These are phyloP conservation scores for Pleurotus pulmonarius DNA, from an alignment of 768 basidiomycete genomes.

Conservation along the genomic window DNA sequence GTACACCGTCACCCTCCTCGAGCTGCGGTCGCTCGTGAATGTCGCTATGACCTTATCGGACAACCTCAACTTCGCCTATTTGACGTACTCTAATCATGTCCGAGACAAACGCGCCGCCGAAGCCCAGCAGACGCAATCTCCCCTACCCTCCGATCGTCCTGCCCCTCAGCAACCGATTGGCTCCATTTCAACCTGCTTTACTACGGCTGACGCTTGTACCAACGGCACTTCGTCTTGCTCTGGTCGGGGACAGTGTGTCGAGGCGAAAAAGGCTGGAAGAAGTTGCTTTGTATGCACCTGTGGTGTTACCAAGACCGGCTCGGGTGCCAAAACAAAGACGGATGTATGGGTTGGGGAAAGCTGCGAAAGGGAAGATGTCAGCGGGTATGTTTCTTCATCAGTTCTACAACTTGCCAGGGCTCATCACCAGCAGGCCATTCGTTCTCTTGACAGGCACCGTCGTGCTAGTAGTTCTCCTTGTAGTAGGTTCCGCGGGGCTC, in stretches of 20 bases:
- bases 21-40: slow-evolving; percentile 47
- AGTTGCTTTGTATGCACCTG: slow-evolving; percentile 56
- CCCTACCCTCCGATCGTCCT: slow-evolving; percentile 38
- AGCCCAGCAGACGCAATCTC: slow-evolving; percentile 41
- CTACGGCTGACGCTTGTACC: slow-evolving; percentile 47
- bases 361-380: slow-evolving; percentile 79
- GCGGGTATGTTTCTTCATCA: slow-evolving; percentile 51
- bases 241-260: slow-evolving; percentile 63
- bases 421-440: slow-evolving; percentile 51
- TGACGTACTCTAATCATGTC: slow-evolving; percentile 36
- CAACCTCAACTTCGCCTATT: slow-evolving; percentile 45
- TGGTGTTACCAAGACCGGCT: slow-evolving; percentile 41
- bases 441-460: slow-evolving; percentile 69
- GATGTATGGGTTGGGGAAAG: slow-evolving; percentile 71
- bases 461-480: slow-evolving; percentile 58
- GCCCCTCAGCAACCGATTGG: slow-evolving; percentile 52
- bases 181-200: slow-evolving; percentile 60
- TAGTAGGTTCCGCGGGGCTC: slow-evolving; percentile 64
- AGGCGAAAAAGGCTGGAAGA: slow-evolving; percentile 55
- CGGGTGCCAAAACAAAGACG: slow-evolving; percentile 48
- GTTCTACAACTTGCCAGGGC: neutral
- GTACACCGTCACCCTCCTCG: slow-evolving; percentile 42
- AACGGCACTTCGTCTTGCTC: slow-evolving; percentile 67
- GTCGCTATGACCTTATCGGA: slow-evolving; percentile 31
- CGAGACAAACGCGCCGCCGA: slow-evolving; percentile 31